Evolutionary conservation across 75 land plant species (phyloP), one percentile per base, ranked within the genome.

Genomic region (Selaginella moellendorffii): DNA sequence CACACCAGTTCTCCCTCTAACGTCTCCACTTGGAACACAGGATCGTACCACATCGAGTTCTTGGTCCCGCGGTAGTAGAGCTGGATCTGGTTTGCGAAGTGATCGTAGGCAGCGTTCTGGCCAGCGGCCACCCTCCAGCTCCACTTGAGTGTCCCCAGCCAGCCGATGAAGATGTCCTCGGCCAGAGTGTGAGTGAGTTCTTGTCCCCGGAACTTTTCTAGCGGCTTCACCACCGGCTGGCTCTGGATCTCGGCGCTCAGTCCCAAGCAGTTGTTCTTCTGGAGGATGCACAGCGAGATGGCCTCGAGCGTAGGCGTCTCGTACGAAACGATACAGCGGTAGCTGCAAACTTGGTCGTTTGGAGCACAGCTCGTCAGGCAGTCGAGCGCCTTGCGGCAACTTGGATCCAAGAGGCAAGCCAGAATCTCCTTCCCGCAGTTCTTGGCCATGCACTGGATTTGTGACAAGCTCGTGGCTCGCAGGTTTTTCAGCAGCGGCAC

Each of bases 21-120:
- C 1, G 97, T 88, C 61, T 71, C 76, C 0, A 88, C 93, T 63
- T 69, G 71, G 61, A 91, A 92, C 9, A 92, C 85, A 27, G 97
- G 97, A 65, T 88, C 97, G 56, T 92, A 92, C 97, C 97, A 92
- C 54, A 92, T 78, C 21, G 96, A 76, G 1, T 89, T 84, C 63
- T 63, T 79, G 0, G 88, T 89, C 24, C 97, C 97, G 36, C 95
- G 72, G 63, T 88, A 92, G 31, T 85, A 92, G 27, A 92, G 67
- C 66, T 92, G 97, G 61, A 77, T 88, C 69, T 92, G 97, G 22
- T 84, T 84, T 30, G 97, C 90, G 61, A 92, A 92, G 29, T 92
- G 95, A 63, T 92, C 97, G 72, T 92, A 92, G 10, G 97, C 97
- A 2, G 96, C 97, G 69, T 92, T 92, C 63, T 88, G 97, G 1